Percentiles rank a stretch among this genome's conserved stretches.
Conservation (phyloP, 2,329 filamentous ascomycete genomes). For the Aspergillus quadrilineatus region DNA sequence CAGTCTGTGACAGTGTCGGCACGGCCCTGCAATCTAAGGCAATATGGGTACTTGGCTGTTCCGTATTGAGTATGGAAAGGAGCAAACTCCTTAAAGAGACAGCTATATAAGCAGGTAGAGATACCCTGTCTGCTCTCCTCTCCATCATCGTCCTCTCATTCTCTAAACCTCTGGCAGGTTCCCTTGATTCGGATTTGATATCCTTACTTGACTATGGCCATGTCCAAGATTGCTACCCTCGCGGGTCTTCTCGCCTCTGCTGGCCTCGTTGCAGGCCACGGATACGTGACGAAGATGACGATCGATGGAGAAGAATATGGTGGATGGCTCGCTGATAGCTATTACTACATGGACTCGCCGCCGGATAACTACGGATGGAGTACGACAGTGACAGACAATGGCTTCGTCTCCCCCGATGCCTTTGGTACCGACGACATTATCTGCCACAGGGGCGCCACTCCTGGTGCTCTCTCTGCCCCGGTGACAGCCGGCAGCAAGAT, state of each 20-base stretch:
- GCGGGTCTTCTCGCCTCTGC: constrained; percentile 30
- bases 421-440: constrained; percentile 52
- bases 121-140: not conserved
- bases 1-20: constrained; percentile 1
- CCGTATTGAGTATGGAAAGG: constrained; percentile 3
- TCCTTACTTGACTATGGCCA: constrained; percentile 23
- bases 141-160: constrained; percentile 4
- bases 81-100: not conserved
- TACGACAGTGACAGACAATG: constrained; percentile 51
- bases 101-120: constrained; percentile 18
- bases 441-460: constrained; percentile 58
- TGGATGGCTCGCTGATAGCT: constrained; percentile 41
- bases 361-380: constrained; percentile 54
- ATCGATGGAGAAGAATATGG: constrained; percentile 18
- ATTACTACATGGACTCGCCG: constrained; percentile 31
- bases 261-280: constrained; percentile 31
- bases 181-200: constrained; percentile 14
- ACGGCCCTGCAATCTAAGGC: constrained; percentile 2
- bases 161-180: constrained; percentile 16
- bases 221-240: constrained; percentile 27
- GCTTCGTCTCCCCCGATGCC: constrained; percentile 49
- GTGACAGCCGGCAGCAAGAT: constrained; percentile 59
- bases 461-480: constrained; percentile 48
- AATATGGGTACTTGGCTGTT: constrained; percentile 5
- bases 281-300: constrained; percentile 27